Evolutionary conservation across 1,139 yeast species (phyloP).

Genomic region (Saccharomyces uvarum): DNA sequence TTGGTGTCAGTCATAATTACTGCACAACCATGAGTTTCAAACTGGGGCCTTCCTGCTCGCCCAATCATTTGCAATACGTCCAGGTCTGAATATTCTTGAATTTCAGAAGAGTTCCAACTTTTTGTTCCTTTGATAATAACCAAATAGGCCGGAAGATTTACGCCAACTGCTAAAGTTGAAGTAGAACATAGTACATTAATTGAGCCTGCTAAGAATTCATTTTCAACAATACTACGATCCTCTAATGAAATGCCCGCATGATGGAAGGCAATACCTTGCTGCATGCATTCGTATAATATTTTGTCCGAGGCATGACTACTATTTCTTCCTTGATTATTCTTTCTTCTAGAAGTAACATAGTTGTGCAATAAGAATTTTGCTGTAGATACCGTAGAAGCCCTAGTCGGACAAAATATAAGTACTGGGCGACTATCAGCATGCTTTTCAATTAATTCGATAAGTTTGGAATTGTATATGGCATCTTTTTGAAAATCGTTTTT

Average conservation of each 20-base stretch:
- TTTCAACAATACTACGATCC: slow-evolving; percentile 43
- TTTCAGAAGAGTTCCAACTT: slow-evolving; percentile 32
- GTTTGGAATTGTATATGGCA: slow-evolving; percentile 35
- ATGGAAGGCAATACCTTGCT: slow-evolving; percentile 44
- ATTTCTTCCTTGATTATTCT: slow-evolving; percentile 8
- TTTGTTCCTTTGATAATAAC: slow-evolving; percentile 86
- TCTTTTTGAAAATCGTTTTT: slow-evolving; percentile 43
- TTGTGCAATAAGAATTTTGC: slow-evolving; percentile 36
- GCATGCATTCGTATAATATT: slow-evolving; percentile 14
- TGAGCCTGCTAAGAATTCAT: slow-evolving; percentile 38
- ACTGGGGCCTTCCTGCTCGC: slow-evolving; percentile 53
- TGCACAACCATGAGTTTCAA: slow-evolving; percentile 47
- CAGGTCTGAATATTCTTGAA: slow-evolving; percentile 40
- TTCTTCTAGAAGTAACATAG: slow-evolving; percentile 3
- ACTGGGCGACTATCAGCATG: slow-evolving; percentile 40
- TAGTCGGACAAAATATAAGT: slow-evolving; percentile 47
- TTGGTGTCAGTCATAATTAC: slow-evolving; percentile 43
- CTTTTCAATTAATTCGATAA: slow-evolving; percentile 34
- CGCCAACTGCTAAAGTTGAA: slow-evolving; percentile 82
- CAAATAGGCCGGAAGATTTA: slow-evolving; percentile 87
- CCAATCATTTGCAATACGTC: slow-evolving; percentile 49
- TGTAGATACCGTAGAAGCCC: slow-evolving; percentile 41
- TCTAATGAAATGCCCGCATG: slow-evolving; percentile 48
- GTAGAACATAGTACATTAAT: slow-evolving; percentile 46
- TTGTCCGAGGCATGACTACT: slow-evolving; percentile 8